Evolutionary conservation across 176 grass and related monocot genomes (phyloP), one percentile per base, ranked within the genome.

Genomic region (Aegilops bicornis): DNA sequence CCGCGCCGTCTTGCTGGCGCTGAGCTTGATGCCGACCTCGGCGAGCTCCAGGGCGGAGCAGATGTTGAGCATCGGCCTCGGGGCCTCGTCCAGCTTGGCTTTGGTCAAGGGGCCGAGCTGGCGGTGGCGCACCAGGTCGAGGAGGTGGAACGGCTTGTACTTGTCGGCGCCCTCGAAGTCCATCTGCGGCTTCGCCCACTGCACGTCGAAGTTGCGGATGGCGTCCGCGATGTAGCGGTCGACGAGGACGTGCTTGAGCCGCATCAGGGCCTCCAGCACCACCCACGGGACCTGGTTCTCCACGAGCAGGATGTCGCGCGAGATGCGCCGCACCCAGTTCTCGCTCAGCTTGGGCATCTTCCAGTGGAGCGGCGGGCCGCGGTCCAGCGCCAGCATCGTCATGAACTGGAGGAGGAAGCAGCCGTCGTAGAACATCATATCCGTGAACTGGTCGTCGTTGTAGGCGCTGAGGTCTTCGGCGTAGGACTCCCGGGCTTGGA

Each of bases 251-350:
- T 43, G 9, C 20, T 73, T 73, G 33, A 73, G 69, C 7, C 76
- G 24, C 48, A 78, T 78, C 43, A 78, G 50, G 45, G 76, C 48
- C 76, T 78, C 76, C 76, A 78, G 76, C 76, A 78, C 76, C 23
- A 78, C 76, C 76, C 76, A 78, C 4, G 76, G 76, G 52, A 78
- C 17, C 76, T 78, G 76, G 76, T 78, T 78, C 76, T 78, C 76
- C 47, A 78, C 48, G 3, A 78, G 52, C 27, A 78, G 52, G 76
- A 78, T 36, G 76, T 78, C 76, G 69, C 69, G 69, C 16, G 37
- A 39, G 69, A 73, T 73, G 69, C 69, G 69, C 3, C 69, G 36
- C 69, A 42, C 37, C 69, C 35, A 43, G 71, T 74, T 74, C 71
- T 74, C 71, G 71, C 71, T 48, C 10, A 74, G 37, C 0, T 6